phyloP scores from a whole-genome alignment of 805 yeast genomes.

The Myxozyma lipomycoides region DNA sequence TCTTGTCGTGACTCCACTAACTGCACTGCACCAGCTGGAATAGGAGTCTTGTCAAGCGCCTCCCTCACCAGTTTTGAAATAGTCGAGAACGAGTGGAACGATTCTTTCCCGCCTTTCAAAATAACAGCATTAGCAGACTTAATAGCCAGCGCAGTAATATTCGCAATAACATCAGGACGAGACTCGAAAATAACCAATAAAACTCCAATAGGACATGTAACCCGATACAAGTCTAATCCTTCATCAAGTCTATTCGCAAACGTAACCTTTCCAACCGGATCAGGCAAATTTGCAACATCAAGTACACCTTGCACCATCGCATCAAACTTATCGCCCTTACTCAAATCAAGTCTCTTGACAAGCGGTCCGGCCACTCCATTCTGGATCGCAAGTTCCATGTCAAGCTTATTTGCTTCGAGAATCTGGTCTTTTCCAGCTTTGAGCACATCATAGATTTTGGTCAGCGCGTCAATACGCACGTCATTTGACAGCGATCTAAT shows the following conservation, averaged over 20 bases:
- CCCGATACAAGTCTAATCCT: conserved; percentile 74
- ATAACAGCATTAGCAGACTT: conserved; percentile 95
- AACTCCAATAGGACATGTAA: conserved; percentile 94
- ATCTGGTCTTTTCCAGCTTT: conserved; percentile 56
- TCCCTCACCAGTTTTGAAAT: conserved; percentile 67
- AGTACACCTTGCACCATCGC: conserved; percentile 90
- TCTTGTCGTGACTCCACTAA: conserved; percentile 85
- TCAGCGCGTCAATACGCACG: conserved; percentile 68
- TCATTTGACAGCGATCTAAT: conserved; percentile 73
- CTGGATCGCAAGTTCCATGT: conserved; percentile 53
- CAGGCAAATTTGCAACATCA: conserved; percentile 84
- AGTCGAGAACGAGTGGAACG: conserved; percentile 73
- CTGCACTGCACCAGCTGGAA: conserved; percentile 80
- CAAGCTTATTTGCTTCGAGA: conserved; percentile 67
- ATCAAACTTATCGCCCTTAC: conserved; percentile 80
- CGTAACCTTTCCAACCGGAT: conserved; percentile 88
- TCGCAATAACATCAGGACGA: conserved; percentile 97
- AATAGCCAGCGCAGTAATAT: conserved; percentile 90
- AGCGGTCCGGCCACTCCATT: conserved; percentile 50
- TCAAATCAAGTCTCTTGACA: conserved; percentile 77
- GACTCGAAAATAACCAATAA: conserved; percentile 89
- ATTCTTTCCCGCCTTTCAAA: conserved; percentile 95
- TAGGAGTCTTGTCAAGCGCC: conserved; percentile 56
- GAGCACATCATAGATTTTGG: conserved; percentile 67
- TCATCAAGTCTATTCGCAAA: conserved; percentile 84